Base-by-base conservation (phyloP, 2,329 filamentous ascomycete species). In the Lasiodiplodia sp. region DNA sequence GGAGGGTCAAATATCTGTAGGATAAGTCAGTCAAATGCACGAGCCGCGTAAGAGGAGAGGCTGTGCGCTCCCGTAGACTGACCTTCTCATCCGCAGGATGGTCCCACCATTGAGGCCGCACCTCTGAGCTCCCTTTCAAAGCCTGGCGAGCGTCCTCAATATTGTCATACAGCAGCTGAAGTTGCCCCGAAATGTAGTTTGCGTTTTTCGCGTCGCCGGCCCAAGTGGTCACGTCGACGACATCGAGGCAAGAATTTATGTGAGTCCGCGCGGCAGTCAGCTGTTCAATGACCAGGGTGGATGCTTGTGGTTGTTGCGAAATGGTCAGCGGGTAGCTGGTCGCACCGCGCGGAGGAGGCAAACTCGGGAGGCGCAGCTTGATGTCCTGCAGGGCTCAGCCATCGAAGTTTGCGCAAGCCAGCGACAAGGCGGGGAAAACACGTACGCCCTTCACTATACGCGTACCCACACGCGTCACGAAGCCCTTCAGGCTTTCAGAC, bases 401-500 rank as follows among this genome's bases (percentile, higher is more conserved):
- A 3, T 44, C 23, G 52, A 40, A n/a, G 38, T 53, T 40, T 63
- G 52, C 47, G 55, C 40, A 28, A 47, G 53, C 11, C 71, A 68
- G 65, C 28, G 58, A 8, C 52, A 28, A 25, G 34, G 38, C 34
- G 38, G 34, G 37, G 47, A 40, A 40, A 21, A 10, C 14, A 86
- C 90, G 74, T 84, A 94, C 92, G 72, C 94, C 95, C 79, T 97
- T 97, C 71, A 97, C 91, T 71, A 99, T 91, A 64, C 91, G 89
- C n/a, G 93, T 93, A 49, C 96, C 96, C 44, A 97, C 89, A 66
- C 96, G 89, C 1, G 95, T 98, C 70, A 98, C 88, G 74, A 93
- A 92, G 21, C 96, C 96, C 80, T 99, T 99, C 71, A 98, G 90
- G 72, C 88, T 89, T 82, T 99, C 96, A 67, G 93, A 95, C 68